Evolutionary conservation across 2,329 filamentous ascomycete species (phyloP), one percentile per base, ranked within the genome.

Genomic region (Cordyceps javanica): DNA sequence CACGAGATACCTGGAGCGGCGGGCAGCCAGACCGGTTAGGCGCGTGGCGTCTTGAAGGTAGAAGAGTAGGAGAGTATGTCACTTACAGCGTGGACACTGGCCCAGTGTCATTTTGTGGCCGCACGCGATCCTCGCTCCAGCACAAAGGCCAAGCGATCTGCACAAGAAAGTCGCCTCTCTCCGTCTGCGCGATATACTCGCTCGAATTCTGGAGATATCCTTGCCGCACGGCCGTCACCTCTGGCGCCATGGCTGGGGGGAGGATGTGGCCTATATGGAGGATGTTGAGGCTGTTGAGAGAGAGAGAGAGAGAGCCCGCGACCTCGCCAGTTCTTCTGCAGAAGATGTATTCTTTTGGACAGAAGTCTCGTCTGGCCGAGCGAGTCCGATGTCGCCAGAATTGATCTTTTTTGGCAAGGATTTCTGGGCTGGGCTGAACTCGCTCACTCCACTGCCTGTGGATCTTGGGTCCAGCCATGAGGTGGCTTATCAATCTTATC

Each of bases 61-160:
- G 19, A 3, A 14, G n/a, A 3, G 5, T 32, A 16, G 14, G n/a
- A 7, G 60, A 59, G 54, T n/a, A n/a, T n/a, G 55, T 36, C 55
- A 62, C 68, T 60, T 55, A 70, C 69, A 70, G 48, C 21, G 64
- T 62, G 6, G 66, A 64, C 8, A 64, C 60, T 1, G 48, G 34
- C 16, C 54, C 49, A 6, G 11, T 13, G 14, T 68, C 65, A 28
- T 65, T 55, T 30, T 66, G 59, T 7, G 58, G 60, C 10, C 61
- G 63, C 5, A 57, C 60, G 1, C 66, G 63, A 51, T 69, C 64
- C 32, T 62, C 61, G 2, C 60, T 60, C 69, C 66, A 70, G 36
- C 59, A 60, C n/a, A 69, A 30, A 9, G 67, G 69, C 65, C 65
- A 71, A 9, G 67, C 63, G 8, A 70, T 60, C 56, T 71, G 68